phyloP scores from a whole-genome alignment of 352 stramenopile genomes.

The Globisporangium mamillatum region DNA sequence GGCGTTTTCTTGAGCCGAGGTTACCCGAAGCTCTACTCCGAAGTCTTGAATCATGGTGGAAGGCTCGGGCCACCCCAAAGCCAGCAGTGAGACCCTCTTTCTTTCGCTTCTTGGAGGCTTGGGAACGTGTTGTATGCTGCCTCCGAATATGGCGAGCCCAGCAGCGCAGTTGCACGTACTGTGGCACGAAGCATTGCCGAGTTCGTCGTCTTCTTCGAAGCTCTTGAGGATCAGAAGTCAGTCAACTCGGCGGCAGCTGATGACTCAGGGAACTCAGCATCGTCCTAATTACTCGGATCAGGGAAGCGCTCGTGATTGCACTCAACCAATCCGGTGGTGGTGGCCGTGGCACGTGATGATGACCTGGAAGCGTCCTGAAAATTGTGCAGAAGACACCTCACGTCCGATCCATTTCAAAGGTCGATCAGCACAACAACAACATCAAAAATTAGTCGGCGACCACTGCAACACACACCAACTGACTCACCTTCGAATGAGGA shows the following conservation, averaged over 20 bases:
- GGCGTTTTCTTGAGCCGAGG: neutral
- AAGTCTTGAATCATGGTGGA: neutral
- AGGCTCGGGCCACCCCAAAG: neutral
- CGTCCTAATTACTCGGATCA: neutral
- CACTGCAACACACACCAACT: neutral
- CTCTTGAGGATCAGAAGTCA: neutral
- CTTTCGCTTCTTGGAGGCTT: neutral
- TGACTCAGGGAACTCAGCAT: neutral
- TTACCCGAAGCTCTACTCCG: neutral
- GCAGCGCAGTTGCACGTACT: neutral
- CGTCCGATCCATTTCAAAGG: neutral
- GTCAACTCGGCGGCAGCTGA: neutral
- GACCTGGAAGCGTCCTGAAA: neutral
- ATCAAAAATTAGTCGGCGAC: neutral
- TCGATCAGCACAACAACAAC: neutral
- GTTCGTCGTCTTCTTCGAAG: neutral
- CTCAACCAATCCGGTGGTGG: neutral
- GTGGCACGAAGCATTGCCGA: neutral
- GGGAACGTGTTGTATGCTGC: neutral
- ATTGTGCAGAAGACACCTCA: neutral
- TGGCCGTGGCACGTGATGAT: neutral
- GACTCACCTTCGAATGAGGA: neutral
- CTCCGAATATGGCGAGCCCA: neutral
- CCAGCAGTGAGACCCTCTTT: neutral
- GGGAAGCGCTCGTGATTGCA: neutral